Evolutionary conservation across 2,329 filamentous ascomycete genomes (phyloP).

Genomic region (Diaporthe australafricana): DNA sequence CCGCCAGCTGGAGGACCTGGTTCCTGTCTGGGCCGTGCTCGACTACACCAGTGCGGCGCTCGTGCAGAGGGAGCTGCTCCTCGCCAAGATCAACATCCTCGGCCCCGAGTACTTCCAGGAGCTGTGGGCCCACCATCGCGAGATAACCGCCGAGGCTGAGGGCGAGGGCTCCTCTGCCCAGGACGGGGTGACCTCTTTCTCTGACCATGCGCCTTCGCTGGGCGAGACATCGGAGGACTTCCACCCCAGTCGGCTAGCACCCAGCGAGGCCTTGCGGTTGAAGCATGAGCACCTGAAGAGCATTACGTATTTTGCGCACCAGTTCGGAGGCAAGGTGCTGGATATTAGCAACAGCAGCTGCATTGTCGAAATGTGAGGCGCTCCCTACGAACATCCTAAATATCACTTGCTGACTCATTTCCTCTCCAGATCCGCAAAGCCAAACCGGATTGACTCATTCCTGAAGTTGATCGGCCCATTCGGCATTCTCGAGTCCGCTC

Average conservation of each 20-base stretch:
- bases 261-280: slow-evolving; percentile 90
- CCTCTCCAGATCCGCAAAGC: slow-evolving; percentile 82
- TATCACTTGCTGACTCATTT: slow-evolving; percentile 40
- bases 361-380: slow-evolving; percentile 94
- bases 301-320: slow-evolving; percentile 96
- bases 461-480: slow-evolving; percentile 95
- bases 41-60: slow-evolving; percentile 95
- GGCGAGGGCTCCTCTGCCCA: slow-evolving; percentile 52
- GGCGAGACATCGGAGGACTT: slow-evolving; percentile 74
- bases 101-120: slow-evolving; percentile 99
- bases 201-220: slow-evolving; percentile 50
- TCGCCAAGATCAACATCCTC: slow-evolving; percentile 96
- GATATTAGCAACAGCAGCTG: slow-evolving; percentile 99
- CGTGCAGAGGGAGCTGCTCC: slow-evolving; percentile 93
- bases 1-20: slow-evolving; percentile 93
- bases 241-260: slow-evolving; percentile 87
- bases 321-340: slow-evolving; percentile 96
- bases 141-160: slow-evolving; percentile 72
- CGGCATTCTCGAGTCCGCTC: slow-evolving; percentile 94
- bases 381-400: neutral
- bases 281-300: slow-evolving; percentile 98
- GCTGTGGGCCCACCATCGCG: slow-evolving; percentile 92
- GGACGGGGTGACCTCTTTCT: slow-evolving; percentile 46
- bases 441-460: slow-evolving; percentile 93
- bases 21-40: slow-evolving; percentile 97